A percentile compares a stretch with the other conserved stretches of the same genome.
phyloP scores from a whole-genome alignment of 2,329 filamentous ascomycete species.

The Pleurostoma richardsiae region DNA sequence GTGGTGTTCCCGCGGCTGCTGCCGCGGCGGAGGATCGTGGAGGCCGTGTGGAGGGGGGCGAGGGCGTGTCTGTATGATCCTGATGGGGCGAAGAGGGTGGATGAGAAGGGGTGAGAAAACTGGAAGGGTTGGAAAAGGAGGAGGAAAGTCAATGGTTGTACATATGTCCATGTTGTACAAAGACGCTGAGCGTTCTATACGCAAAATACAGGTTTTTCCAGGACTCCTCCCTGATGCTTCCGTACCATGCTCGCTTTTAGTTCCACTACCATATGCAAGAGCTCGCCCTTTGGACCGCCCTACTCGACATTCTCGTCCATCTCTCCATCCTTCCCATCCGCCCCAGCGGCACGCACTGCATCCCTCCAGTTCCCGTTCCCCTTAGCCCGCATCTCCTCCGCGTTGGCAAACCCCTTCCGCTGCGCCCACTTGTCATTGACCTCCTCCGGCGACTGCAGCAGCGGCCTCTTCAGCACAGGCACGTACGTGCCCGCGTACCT shows the following conservation, averaged over 20 bases:
- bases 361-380: slow-evolving; percentile 28
- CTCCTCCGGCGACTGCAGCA: slow-evolving; percentile 45
- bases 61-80: slow-evolving; percentile 76
- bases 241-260: no score
- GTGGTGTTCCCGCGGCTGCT: slow-evolving; percentile 89
- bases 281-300: no score
- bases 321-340: slow-evolving; percentile 5
- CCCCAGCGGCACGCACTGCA: slow-evolving; percentile 19
- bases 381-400: slow-evolving; percentile 40
- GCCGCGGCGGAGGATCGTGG: slow-evolving; percentile 69
- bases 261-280: no score
- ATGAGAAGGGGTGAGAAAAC: slow-evolving; percentile 18
- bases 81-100: slow-evolving; percentile 15
- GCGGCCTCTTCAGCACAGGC: slow-evolving; percentile 45
- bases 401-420: slow-evolving; percentile 50
- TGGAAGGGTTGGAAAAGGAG: no score
- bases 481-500: slow-evolving; percentile 48
- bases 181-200: no score
- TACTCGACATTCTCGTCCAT: not conserved
- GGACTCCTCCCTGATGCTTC: no score
- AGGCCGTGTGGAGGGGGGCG: slow-evolving; percentile 85
- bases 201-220: no score
- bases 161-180: no score
- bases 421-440: slow-evolving; percentile 58
- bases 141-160: no score